Percentiles rank a stretch among this genome's conserved stretches.
Conservation (phyloP, 2,329 filamentous ascomycete genomes). For the Cladosporium oxysporum region DNA sequence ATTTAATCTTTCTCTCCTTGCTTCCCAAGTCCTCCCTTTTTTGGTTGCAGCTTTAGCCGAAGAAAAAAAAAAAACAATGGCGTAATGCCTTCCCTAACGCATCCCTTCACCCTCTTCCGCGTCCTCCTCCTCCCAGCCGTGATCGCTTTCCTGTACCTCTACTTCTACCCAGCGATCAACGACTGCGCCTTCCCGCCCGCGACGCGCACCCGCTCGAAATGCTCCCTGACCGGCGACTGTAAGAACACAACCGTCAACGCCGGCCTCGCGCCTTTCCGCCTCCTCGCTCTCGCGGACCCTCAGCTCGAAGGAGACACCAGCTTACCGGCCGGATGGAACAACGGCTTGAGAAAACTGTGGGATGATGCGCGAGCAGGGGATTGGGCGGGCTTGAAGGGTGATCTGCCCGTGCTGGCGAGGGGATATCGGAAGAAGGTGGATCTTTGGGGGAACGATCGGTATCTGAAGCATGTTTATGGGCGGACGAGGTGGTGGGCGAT, state of each 20-base stretch:
- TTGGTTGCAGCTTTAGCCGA: too few species aligned
- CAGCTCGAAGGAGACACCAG: slow-evolving; percentile 92
- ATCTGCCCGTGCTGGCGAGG: slow-evolving; percentile 52
- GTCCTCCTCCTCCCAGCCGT: slow-evolving; percentile 67
- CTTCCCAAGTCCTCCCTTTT: background rate
- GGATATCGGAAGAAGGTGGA: slow-evolving; percentile 79
- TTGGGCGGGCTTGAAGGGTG: slow-evolving; percentile 6
- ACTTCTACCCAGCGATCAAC: slow-evolving; percentile 80
- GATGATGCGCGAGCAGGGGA: slow-evolving; percentile 18
- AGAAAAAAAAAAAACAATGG: background rate
- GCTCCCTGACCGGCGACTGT: background rate
- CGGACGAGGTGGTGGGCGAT: slow-evolving; percentile 78
- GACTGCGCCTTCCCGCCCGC: slow-evolving; percentile 73
- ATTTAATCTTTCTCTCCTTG: background rate
- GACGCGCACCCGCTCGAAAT: background rate
- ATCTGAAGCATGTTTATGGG: slow-evolving; percentile 89
- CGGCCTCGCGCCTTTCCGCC: slow-evolving; percentile 70
- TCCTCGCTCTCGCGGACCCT: slow-evolving; percentile 86
- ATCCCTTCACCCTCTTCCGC: slow-evolving; percentile 49
- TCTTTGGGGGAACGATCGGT: slow-evolving; percentile 90
- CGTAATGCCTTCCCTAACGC: slow-evolving; percentile 51
- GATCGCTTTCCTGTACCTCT: slow-evolving; percentile 73
- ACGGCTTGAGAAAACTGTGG: slow-evolving; percentile 32
- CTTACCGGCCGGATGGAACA: slow-evolving; percentile 53
- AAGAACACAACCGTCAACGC: slow-evolving; percentile 9